Percentiles rank a stretch among this genome's conserved stretches.
Conservation (phyloP, 352 stramenopile species). For the Pythium phragmitis region DNA sequence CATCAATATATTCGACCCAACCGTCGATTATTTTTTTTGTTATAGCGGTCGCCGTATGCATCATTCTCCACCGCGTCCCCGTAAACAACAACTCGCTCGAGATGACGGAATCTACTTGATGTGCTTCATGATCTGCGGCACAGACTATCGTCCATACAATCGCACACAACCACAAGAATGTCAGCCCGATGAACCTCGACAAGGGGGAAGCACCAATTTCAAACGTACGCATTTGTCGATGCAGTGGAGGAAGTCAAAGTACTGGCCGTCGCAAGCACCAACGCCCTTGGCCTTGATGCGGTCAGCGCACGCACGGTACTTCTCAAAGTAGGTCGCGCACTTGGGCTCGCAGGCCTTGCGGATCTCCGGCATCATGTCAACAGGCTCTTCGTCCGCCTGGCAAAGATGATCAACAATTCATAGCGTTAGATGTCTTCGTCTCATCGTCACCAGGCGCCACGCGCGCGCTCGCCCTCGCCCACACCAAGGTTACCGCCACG, state of each 20-base stretch:
- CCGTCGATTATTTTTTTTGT: neutral
- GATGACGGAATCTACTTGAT: constrained; percentile 75
- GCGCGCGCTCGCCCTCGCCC: neutral
- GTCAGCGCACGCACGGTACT: constrained; percentile 91
- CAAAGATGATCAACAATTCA: constrained; percentile 4
- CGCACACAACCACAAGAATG: constrained; percentile 16
- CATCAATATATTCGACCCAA: constrained; percentile 28
- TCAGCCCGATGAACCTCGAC: neutral
- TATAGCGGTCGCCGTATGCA: constrained; percentile 6
- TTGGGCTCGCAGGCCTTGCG: constrained; percentile 91
- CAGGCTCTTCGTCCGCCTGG: constrained; percentile 85
- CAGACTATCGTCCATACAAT: constrained; percentile 44
- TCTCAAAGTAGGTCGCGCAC: constrained; percentile 81
- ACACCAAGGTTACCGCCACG: neutral
- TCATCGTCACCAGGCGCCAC: neutral
- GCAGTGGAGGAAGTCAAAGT: constrained; percentile 95
- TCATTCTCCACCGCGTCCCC: constrained; percentile 10
- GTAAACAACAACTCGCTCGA: constrained; percentile 14
- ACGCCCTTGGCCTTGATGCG: constrained; percentile 91
- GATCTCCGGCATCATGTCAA: constrained; percentile 93
- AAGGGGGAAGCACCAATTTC: neutral
- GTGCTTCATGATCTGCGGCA: constrained; percentile 95
- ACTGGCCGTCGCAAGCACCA: constrained; percentile 93
- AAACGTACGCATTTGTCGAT: constrained; percentile 93
- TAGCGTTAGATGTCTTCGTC: neutral